Percentiles rank a stretch among this genome's conserved stretches.
These are phyloP conservation scores for Aspergillus japonicus DNA, from an alignment of 2,329 filamentous ascomycete species.

Conservation along the genomic window DNA sequence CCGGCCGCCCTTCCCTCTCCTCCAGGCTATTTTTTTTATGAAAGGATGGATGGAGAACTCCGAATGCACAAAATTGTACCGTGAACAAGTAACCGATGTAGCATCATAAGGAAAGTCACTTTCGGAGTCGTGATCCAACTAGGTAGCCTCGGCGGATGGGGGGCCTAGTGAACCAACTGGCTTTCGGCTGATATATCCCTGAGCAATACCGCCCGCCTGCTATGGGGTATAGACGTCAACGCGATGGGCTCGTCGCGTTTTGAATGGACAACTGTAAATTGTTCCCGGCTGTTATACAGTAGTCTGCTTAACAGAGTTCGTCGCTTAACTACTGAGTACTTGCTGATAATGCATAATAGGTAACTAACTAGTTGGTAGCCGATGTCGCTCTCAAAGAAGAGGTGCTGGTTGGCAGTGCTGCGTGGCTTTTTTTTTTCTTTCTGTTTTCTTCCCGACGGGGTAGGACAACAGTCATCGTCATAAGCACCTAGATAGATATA, in stretches of 20 bases:
- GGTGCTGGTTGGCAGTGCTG: not conserved
- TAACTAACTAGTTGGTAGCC: not conserved
- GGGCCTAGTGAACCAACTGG: too few species aligned
- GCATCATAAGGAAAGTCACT: too few species aligned
- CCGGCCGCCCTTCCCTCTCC: not conserved
- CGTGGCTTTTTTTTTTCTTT: not conserved
- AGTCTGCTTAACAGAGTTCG: not conserved
- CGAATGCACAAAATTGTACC: too few species aligned
- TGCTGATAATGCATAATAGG: not conserved
- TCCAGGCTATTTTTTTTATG: too few species aligned
- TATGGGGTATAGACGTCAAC: not conserved
- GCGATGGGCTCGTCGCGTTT: not conserved
- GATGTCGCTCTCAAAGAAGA: not conserved
- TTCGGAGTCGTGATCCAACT: too few species aligned
- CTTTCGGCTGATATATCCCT: too few species aligned
- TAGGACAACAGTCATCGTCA: constrained; percentile 8
- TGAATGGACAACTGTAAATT: not conserved
- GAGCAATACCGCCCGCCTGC: not conserved
- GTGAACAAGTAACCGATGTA: too few species aligned
- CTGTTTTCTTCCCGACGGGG: not conserved
- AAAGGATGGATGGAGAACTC: not conserved
- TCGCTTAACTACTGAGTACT: not conserved
- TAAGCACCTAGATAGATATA: constrained; percentile 5
- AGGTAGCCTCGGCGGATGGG: too few species aligned
- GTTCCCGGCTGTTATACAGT: not conserved